Base-by-base conservation (phyloP, 768 basidiomycete species). In the Cyclocybe aegerita region DNA sequence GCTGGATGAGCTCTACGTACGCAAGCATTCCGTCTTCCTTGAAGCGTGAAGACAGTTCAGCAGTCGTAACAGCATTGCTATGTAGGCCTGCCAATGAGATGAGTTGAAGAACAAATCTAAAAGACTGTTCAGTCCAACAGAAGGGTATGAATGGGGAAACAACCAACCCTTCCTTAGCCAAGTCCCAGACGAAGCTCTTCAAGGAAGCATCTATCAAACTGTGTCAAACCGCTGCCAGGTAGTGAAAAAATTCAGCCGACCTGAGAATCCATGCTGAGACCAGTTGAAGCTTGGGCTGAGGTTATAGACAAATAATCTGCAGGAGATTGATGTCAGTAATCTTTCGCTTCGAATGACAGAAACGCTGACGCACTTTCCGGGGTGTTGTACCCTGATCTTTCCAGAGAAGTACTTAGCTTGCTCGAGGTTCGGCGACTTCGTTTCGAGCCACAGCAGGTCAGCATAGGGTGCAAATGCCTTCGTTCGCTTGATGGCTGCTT, bases 211-310 rank as follows among this genome's bases (percentile, higher is more conserved):
- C 88, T 83, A 54, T 7, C 14, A 37, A 54, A 48, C 2, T 60
- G 23, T 44, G 39, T 16, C 45, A 23, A 31, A 36, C 7, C 12
- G 35, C 11, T 39, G 34, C 16, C 44, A 36, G 16, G 38, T 4
- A 46, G 49, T 12, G 40, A 30, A 16, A 14, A 7, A 14, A 7
- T 40, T 49, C 30, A 16, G 39, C 68, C 48, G 41, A 84, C 85
- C 82, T 39, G 79, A 79, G 67, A 89, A 95, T 10, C 92, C 92
- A 59, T 87, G 83, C 17, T 75, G 78, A n/a, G 82, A 72, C 93
- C 93, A 96, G 65, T 95, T 93, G 75, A 96, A 96, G 62, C 90
- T 92, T 4, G 93, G 94, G 60, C 91, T 93, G 50, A 97, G 71
- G 65, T 96, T 97, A 65, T 95, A 97, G 15, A 96, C 93, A 57